Evolutionary conservation across 352 stramenopile genomes (phyloP).

Genomic region (Phytophthora uliginosa): DNA sequence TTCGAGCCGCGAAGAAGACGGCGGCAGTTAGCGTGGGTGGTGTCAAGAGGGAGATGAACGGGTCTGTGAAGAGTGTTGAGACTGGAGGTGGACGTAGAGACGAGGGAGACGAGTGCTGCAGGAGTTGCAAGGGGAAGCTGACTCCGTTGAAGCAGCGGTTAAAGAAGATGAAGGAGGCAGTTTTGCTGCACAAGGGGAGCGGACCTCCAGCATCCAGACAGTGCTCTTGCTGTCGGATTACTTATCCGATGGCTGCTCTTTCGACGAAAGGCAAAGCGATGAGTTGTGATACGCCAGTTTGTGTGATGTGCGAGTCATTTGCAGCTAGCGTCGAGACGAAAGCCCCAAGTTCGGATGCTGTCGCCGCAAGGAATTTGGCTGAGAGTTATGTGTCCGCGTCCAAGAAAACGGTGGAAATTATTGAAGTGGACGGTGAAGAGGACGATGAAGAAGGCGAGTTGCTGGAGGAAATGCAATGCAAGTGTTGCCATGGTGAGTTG

Average conservation of each 20-base stretch:
- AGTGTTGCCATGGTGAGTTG: slow-evolving; percentile 18
- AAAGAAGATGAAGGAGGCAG: slow-evolving; percentile 7
- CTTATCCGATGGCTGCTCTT: slow-evolving; percentile 10
- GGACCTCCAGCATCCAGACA: slow-evolving; percentile 2
- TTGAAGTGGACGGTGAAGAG: slow-evolving; percentile 10
- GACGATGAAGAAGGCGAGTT: slow-evolving; percentile 23
- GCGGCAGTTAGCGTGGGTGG: background rate
- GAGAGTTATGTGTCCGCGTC: background rate
- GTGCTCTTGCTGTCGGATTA: slow-evolving; percentile 20
- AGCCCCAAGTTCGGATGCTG: background rate
- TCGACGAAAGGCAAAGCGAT: slow-evolving; percentile 1
- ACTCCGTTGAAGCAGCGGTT: background rate
- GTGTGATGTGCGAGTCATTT: background rate
- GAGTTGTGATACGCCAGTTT: background rate
- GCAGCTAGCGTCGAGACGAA: background rate
- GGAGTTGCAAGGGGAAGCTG: background rate
- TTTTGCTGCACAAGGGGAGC: slow-evolving; percentile 1
- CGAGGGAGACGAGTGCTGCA: slow-evolving; percentile 2
- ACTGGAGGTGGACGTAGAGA: background rate
- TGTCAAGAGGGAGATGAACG: slow-evolving; percentile 11
- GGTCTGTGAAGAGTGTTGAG: slow-evolving; percentile 1
- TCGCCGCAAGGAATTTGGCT: background rate
- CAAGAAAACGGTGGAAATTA: slow-evolving; percentile 7
- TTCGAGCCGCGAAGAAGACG: slow-evolving; percentile 1
- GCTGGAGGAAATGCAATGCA: slow-evolving; percentile 14